Evolutionary conservation across 352 stramenopile species (phyloP).

Genomic region (Peronospora belbahrii): DNA sequence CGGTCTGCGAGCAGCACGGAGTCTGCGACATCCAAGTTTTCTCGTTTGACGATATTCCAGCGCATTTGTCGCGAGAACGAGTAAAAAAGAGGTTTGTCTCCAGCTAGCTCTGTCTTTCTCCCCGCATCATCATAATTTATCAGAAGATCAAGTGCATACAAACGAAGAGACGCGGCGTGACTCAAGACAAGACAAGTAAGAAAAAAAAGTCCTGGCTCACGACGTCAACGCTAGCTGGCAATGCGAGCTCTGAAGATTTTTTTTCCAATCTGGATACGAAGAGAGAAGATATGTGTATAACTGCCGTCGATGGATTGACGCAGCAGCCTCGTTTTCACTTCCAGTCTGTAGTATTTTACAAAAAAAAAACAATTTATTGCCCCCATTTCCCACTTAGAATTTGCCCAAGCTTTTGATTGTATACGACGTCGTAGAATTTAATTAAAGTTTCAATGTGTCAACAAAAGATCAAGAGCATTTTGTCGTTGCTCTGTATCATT

Average conservation of each 20-base stretch:
- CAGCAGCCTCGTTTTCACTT: conserved; percentile 23
- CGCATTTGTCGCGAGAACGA: conserved; percentile 71
- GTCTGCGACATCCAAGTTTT: conserved; percentile 45
- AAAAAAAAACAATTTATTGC: conserved; percentile 25
- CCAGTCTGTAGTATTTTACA: conserved; percentile 32
- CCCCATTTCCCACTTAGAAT: no score
- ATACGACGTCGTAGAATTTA: no score
- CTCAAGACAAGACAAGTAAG: conserved; percentile 17
- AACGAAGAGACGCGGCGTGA: conserved; percentile 20
- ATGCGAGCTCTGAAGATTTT: conserved; percentile 3
- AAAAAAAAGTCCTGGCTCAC: conserved; percentile 13
- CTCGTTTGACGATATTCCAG: conserved; percentile 74
- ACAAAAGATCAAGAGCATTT: no score
- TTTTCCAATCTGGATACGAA: conserved; percentile 25
- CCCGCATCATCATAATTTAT: conserved; percentile 44
- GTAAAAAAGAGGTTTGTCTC: conserved; percentile 21
- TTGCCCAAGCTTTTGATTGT: conserved; percentile 5
- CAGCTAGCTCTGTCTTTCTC: conserved; percentile 10
- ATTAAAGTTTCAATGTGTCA: no score
- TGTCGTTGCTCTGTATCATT: no score
- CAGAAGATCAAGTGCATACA: conserved; percentile 28
- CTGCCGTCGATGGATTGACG: conserved; percentile 28
- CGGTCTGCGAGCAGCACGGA: conserved; percentile 26
- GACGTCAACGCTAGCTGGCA: conserved; percentile 5
- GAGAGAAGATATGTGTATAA: conserved; percentile 37